Evolutionary conservation across 495 filamentous ascomycete species (phyloP).

Genomic region (Lentithecium fluviatile): DNA sequence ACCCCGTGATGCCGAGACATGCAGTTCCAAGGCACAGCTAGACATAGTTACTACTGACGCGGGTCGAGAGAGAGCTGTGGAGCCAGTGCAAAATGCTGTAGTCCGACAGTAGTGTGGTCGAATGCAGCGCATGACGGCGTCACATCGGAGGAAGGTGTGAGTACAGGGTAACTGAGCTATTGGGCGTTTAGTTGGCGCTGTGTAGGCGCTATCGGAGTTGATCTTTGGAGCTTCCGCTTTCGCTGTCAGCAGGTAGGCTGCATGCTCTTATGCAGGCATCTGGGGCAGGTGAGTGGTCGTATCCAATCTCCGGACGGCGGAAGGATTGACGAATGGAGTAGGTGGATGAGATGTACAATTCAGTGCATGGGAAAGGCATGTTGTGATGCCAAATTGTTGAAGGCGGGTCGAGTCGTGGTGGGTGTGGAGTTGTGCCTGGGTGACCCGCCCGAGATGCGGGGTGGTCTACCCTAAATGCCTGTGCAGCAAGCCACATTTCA

Average conservation of each 20-base stretch:
- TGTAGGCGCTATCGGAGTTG: conserved; percentile 4
- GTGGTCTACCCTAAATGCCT: conserved; percentile 6
- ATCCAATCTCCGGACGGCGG: background rate
- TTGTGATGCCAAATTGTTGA: background rate
- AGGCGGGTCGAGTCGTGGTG: background rate
- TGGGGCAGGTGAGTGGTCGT: background rate
- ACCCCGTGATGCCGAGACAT: background rate
- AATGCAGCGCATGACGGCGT: conserved; percentile 8
- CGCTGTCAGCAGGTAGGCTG: conserved; percentile 12
- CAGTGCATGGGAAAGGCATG: background rate
- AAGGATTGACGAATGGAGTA: background rate
- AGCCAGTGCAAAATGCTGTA: background rate
- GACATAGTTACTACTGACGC: background rate
- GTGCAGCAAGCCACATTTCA: no score
- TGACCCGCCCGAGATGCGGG: conserved; percentile 17
- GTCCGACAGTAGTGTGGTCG: background rate
- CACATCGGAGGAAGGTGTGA: conserved; percentile 29
- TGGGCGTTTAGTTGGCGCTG: background rate
- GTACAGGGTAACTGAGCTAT: conserved; percentile 19
- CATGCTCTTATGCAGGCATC: background rate
- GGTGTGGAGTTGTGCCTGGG: conserved; percentile 3
- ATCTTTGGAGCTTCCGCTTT: background rate
- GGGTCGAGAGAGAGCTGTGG: background rate
- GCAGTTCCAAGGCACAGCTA: background rate
- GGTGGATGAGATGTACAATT: background rate